Conservation (phyloP, 2,329 filamentous ascomycete species). For the Colletotrichum brevisporum region DNA sequence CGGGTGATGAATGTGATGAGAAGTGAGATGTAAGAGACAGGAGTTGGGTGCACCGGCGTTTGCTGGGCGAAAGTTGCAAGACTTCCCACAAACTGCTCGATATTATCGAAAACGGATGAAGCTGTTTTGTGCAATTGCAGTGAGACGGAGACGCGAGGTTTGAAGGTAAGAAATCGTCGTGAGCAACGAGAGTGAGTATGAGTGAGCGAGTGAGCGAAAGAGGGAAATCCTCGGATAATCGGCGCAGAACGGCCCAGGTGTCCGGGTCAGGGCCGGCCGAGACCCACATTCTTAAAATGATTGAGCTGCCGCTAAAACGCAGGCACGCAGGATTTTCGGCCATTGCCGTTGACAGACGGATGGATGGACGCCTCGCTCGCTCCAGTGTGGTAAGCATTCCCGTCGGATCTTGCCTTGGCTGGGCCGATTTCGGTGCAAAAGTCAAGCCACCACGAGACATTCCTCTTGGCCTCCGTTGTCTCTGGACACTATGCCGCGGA, state of each 20-base stretch:
- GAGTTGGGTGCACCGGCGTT: too few species aligned
- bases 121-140: too few species aligned
- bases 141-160: too few species aligned
- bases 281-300: constrained; percentile 33
- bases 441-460: constrained; percentile 6
- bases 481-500: neutral
- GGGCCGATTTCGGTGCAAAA: constrained; percentile 29
- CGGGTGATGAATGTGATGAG: too few species aligned
- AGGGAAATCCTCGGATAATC: constrained; percentile 32
- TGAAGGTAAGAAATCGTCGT: too few species aligned
- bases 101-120: too few species aligned
- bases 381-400: too few species aligned
- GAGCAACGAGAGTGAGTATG: neutral
- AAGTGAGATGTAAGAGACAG: too few species aligned
- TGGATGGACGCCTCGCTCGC: neutral
- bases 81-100: too few species aligned
- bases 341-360: constrained; percentile 13
- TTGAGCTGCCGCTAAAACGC: constrained; percentile 31
- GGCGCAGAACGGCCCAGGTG: constrained; percentile 26
- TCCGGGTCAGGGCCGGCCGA: constrained; percentile 23
- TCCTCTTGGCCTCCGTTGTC: neutral
- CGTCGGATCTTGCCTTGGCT: constrained; percentile 5
- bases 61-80: too few species aligned
- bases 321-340: constrained; percentile 21
- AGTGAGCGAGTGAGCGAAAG: constrained; percentile 3